Conservation (phyloP, 345 rosid genomes). For the Eucalyptus decipiens region DNA sequence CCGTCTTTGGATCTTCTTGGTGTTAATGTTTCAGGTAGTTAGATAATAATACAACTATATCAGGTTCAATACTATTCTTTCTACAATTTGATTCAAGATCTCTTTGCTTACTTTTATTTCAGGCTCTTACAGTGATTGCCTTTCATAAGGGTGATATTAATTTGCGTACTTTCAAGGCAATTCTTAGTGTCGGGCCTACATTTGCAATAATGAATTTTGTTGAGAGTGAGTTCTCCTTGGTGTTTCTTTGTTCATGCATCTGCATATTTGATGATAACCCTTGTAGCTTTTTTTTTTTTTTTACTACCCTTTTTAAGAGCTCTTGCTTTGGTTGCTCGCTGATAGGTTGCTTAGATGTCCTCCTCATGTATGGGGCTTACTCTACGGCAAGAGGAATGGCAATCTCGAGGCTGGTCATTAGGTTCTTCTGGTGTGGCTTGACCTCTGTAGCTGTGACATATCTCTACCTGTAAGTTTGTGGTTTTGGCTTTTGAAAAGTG, state of each 20-base stretch:
- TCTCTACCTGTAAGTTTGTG: slow-evolving; percentile 58
- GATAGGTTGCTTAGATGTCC: slow-evolving; percentile 75
- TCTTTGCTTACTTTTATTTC: slow-evolving; percentile 3
- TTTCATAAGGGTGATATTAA: slow-evolving; percentile 48
- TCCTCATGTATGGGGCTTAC: slow-evolving; percentile 95
- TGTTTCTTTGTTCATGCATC: neutral
- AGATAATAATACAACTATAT: neutral
- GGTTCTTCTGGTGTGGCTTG: slow-evolving; percentile 82
- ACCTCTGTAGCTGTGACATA: slow-evolving; percentile 60
- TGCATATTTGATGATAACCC: neutral
- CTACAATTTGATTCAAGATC: neutral
- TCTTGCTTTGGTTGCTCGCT: neutral
- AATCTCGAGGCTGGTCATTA: slow-evolving; percentile 79
- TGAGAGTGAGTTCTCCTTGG: slow-evolving; percentile 42
- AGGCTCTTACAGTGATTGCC: slow-evolving; percentile 86
- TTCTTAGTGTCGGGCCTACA: slow-evolving; percentile 84
- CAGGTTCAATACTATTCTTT: neutral
- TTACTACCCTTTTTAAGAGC: neutral
- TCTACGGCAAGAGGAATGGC: slow-evolving; percentile 95
- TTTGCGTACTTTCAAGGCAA: slow-evolving; percentile 56
- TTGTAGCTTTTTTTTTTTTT: neutral
- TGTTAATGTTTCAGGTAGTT: slow-evolving; percentile 86
- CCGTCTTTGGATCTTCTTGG: slow-evolving; percentile 94
- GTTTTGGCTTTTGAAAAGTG: neutral
- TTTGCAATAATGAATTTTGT: slow-evolving; percentile 82